Base-by-base conservation (phyloP, 2,329 filamentous ascomycete genomes). In the Colletotrichum lindemuthianum region DNA sequence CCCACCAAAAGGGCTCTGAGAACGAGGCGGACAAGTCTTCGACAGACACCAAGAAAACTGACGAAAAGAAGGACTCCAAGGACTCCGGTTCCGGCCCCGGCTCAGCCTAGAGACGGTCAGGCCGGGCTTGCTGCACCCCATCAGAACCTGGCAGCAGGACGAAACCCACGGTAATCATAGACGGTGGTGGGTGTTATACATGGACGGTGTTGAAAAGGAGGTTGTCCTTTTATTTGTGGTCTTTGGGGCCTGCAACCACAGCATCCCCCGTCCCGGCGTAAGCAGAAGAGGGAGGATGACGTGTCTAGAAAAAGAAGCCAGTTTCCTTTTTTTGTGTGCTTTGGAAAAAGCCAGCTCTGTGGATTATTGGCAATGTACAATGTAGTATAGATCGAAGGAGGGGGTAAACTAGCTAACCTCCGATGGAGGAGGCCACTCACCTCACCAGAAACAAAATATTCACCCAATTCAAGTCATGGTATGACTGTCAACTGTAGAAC, bases 1-100 rank as follows among this genome's bases (percentile, higher is more conserved):
- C 82, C 6, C 85, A 88, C 68, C 79, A 82, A 65, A 77, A 80
- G 63, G 71, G 76, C 16, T 63, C 70, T 6, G 73, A 75, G 9
- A 69, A 69, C 24, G 67, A 74, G 15, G 63, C 72, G 16, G 52
- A 56, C 36, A 70, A 59, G 53, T 69, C 67, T 52, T 68, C 58
- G 40, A 37, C 51, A 24, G 44, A 47, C 12, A 68, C 76, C 70
- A 67, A 76, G 70, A 63, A 69, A 53, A 73, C 37, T 52, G 73
- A 65, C 12, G 58, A 56, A 13, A 68, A 67, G 58, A 71, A 70
- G 43, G 68, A 72, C 15, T 40, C 68, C 45, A 78, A 79, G 69
- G 60, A 70, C 43, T 71, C 73, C 40, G 75, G 73, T 69, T 75
- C 75, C 43, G 75, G 72, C 63, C 75, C 67, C 37, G 70, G 41